Base-by-base conservation (phyloP, 768 basidiomycete genomes). In the Collybia mongolica region DNA sequence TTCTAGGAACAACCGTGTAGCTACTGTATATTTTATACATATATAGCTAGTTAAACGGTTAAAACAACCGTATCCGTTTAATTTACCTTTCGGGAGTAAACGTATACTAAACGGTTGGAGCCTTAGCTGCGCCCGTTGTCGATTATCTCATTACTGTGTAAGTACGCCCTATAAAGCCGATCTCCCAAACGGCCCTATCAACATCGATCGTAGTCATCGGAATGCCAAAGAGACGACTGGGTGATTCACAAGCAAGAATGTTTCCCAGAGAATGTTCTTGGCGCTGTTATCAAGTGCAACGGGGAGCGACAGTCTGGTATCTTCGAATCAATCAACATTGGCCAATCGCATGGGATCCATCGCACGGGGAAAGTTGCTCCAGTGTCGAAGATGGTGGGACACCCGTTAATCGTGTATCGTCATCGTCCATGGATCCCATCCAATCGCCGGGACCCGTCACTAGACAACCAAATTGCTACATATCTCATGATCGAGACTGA, bases 391-490 rank as follows among this genome's bases (percentile, higher is more conserved):
- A 38, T 24, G 15, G 36, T 54, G 17, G 49, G 42, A 14, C 49
- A 51, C 3, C 50, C 50, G 7, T 23, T 55, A 18, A 37, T 44
- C 8, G 18, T 54, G 12, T 54, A 54, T 43, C 51, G 46, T 40
- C 54, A 55, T 24, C 38, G 41, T 15, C 32, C 48, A 1, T 49
- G 47, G 47, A 42, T 43, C 32, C 17, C 20, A 17, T 42, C 44
- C 9, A 14, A 9, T 32, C 18, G 29, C 17, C 44, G 39, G 4
- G 42, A 45, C 32, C 29, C 37, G 18, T 24, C 22, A 4, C 12
- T 46, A 24, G 54, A 55, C 19, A 49, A 52, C 35, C 24, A 46
- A 37, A 55, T 55, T n/a, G 50, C 47, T n/a, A 55, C 51, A 11
- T 49, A 38, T n/a, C 44, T 52, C 22, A 55, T 52, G 51, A 55